Evolutionary conservation across 148 eudicot species (phyloP), one percentile per base, ranked within the genome.

Genomic region (Pharnaceum exiguum): DNA sequence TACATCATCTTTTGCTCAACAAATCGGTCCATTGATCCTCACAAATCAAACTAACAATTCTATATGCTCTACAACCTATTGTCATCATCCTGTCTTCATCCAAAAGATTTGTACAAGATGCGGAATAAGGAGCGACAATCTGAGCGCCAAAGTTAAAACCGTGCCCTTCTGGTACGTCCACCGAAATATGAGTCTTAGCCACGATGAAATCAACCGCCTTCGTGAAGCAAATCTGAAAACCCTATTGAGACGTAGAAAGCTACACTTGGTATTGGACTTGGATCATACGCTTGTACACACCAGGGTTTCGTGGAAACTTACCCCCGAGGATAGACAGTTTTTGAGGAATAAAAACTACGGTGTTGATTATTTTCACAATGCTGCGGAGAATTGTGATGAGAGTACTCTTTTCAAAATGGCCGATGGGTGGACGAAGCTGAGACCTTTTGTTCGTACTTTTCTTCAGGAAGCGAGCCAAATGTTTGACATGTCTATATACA

Each of bases 261-360:
- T 69, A 0, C 73, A 69, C n/a, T 42, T 69, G 11, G 62, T 69
- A 10, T 13, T 69, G 0, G 73, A 69, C 17, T 48, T 69, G 39
- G 73, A 69, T 19, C 73, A 69, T 18, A 69, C 73, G 0, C 29
- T 69, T 24, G 55, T 69, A 4, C 73, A 69, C 12, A 63, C 60
- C 5, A 13, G 73, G 7, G 33, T 43, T 2, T 36, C 11, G 0
- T 60, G 47, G 22, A 69, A 61, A 27, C 16, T 69, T 6, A 61
- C 62, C 25, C 57, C 73, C 0, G 66, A 69, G 7, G 73, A 69
- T 13, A 55, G 27, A 18, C 28, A 22, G 0, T 69, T 55, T 7
- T 48, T 69, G 2, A 30, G 55, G 21, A 2, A 12, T 0, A 61
- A 46, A 39, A 37, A 36, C 9, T 51, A 30, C 25, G 67, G 67